Base-by-base conservation (phyloP, 805 yeast genomes). In the Candida ovalis region DNA sequence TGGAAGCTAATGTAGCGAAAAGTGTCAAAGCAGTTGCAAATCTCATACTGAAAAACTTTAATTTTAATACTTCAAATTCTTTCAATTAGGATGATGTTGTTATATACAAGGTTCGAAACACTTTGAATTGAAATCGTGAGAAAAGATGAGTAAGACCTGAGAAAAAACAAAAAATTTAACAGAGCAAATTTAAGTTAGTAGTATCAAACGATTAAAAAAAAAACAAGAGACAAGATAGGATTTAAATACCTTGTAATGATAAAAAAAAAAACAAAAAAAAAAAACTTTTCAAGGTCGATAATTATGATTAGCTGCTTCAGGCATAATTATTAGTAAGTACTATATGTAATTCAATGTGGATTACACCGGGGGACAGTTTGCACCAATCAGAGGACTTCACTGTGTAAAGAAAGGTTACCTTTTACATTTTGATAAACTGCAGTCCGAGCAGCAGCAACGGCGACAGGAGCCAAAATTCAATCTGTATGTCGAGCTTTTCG, bases 1-100 rank as follows among this genome's bases (percentile, higher is more conserved):
- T 27, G 19, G 48, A 35, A n/a, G 30, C n/a, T 19, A 46, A 28
- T 19, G 45, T 17, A 24, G 44, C 33, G 13, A 40, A 18, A 21
- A 25, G 7, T 15, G 40, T n/a, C 10, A 44, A 15, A 39, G 28
- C 19, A 6, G 30, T 28, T 28, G 46, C 18, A 24, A 38, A 21
- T 28, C 39, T 38, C 46, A 44, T 44, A 19, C 19, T 32, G 18
- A 21, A 21, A 21, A 10, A 8, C 9, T 30, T 8, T 30, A 13
- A 12, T 30, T 12, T 25, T 25, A 25, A 7, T 10, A 7, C 10
- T 25, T 25, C 10, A 25, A 25, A 7, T 7, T 7, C 10, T 25
- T 7, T 25, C 12, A n/a, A 6, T 35, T 17, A 35, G 18, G 40
- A 30, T 12, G 15, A 30, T 12, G 35, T 12, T 30, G 43, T 24